A percentile compares a stretch with the other conserved stretches of the same genome.
phyloP scores from a whole-genome alignment of 805 yeast genomes.

The Ogataea trehaloabstinens region DNA sequence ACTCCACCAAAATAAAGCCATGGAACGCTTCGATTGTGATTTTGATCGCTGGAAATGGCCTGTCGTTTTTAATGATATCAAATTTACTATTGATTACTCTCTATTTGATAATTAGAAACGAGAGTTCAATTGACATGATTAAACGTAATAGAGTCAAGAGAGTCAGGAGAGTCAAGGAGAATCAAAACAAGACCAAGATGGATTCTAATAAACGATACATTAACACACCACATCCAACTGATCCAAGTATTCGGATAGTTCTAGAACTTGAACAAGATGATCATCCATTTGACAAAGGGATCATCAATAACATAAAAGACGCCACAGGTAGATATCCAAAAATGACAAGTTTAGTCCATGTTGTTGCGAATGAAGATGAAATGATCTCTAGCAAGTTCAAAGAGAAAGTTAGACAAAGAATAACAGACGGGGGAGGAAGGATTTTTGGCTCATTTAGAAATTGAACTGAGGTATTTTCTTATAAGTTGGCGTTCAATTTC shows the following conservation, averaged over 20 bases:
- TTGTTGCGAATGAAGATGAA: conserved; percentile 29
- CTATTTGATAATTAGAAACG: conserved; percentile 41
- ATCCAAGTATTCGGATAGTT: conserved; percentile 35
- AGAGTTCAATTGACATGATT: conserved; percentile 53
- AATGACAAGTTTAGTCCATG: conserved; percentile 12
- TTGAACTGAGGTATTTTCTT: conserved; percentile 40
- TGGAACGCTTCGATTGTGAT: conserved; percentile 26
- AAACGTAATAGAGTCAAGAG: conserved; percentile 12
- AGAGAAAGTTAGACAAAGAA: conserved; percentile 18
- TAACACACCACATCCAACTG: conserved; percentile 36
- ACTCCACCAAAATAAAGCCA: conserved; percentile 25
- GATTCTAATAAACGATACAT: conserved; percentile 38
- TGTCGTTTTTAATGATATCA: conserved; percentile 44
- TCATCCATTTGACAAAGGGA: conserved; percentile 38
- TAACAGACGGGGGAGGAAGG: conserved; percentile 26
- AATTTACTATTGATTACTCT: conserved; percentile 42
- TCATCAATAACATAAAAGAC: conserved; percentile 36
- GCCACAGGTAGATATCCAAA: conserved; percentile 11
- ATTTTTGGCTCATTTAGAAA: conserved; percentile 22
- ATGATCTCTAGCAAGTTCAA: conserved; percentile 25
- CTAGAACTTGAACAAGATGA: conserved; percentile 34
- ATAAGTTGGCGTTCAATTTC: conserved; percentile 68
- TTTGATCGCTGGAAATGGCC: conserved; percentile 41
- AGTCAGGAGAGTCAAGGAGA: neutral
- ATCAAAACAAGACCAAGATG: neutral